Base-by-base conservation (phyloP, 2,329 filamentous ascomycete genomes). In the Cladosporium phlei region DNA sequence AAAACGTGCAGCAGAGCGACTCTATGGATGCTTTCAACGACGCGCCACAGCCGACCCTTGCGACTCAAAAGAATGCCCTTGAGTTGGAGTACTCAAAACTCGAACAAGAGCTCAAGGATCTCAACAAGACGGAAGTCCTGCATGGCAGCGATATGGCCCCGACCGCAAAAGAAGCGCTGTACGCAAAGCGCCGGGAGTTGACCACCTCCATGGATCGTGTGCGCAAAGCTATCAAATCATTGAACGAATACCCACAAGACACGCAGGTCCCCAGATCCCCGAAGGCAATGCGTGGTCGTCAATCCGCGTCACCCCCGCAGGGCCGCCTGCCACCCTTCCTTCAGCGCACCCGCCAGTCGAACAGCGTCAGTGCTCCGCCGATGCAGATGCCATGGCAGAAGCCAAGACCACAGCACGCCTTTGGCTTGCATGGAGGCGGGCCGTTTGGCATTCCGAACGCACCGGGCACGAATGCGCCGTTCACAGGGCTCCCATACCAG, bases 51-150 rank as follows among this genome's bases (percentile, higher is more conserved):
- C 59, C 61, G 16, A 55, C 60, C 4, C 20, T 54, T 30, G 29
- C 55, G 14, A 50, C 56, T 14, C 64, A 67, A 52, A 60, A 65
- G 44, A 56, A 54, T 19, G 62, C 61, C 4, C 51, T 67, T 5
- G 64, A 68, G 50, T 56, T 61, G 27, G 59, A 67, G 44, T 66
- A 65, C 49, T 53, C 49, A 44, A 66, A 64, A 51, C 59, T 64
- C 14, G 61, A 66, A 22, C 51, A 59, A 25, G 63, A 67, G 53
- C 53, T 57, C 17, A 65, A 57, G 49, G 58, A 62, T n/a, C 50
- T 68, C 27, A 58, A 67, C 58, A 65, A 65, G 54, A 59, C 58
- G 2, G 65, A 67, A 46, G 65, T 64, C 19, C 54, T 66, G 17
- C 60, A 66, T 40, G 59, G 61, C 24, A 55, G 57, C 28, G 53